Evolutionary conservation across 352 stramenopile genomes (phyloP).

Genomic region (Pseudoperonospora humuli): DNA sequence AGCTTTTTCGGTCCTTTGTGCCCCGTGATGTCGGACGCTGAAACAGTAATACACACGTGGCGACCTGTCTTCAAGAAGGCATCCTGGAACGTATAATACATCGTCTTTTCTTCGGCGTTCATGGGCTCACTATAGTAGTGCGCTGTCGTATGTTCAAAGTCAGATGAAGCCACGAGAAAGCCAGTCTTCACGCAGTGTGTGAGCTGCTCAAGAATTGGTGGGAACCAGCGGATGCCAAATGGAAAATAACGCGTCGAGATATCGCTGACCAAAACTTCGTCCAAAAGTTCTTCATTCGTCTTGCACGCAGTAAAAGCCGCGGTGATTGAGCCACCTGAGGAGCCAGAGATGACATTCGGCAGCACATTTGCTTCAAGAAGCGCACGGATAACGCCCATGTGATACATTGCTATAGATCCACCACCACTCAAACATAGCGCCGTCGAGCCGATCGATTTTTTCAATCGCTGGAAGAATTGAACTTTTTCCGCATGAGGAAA

Average conservation of each 20-base stretch:
- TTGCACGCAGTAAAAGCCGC: constrained; percentile 83
- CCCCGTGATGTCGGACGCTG: constrained; percentile 82
- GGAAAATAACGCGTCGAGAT: constrained; percentile 53
- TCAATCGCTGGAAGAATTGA: constrained; percentile 46
- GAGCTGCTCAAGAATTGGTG: constrained; percentile 76
- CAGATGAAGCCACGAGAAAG: constrained; percentile 81
- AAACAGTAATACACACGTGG: constrained; percentile 92
- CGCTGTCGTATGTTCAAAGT: constrained; percentile 79
- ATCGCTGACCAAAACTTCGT: constrained; percentile 39
- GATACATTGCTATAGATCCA: constrained; percentile 91
- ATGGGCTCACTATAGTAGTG: constrained; percentile 87
- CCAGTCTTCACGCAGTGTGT: constrained; percentile 82
- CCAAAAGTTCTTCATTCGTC: constrained; percentile 71
- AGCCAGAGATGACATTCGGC: constrained; percentile 90
- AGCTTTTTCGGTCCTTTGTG: constrained; percentile 77
- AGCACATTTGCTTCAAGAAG: constrained; percentile 82
- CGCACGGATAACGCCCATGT: constrained; percentile 88
- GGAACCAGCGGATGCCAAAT: constrained; percentile 68
- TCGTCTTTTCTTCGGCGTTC: constrained; percentile 30
- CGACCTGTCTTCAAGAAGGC: constrained; percentile 89
- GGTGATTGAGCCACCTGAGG: constrained; percentile 87
- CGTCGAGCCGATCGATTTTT: constrained; percentile 84
- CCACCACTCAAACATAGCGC: constrained; percentile 89
- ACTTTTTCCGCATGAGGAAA: constrained; percentile 41
- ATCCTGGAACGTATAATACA: constrained; percentile 91